Evolutionary conservation across 1,284 basidiomycete species (phyloP).

Genomic region (Cryptococcus depauperatus): DNA sequence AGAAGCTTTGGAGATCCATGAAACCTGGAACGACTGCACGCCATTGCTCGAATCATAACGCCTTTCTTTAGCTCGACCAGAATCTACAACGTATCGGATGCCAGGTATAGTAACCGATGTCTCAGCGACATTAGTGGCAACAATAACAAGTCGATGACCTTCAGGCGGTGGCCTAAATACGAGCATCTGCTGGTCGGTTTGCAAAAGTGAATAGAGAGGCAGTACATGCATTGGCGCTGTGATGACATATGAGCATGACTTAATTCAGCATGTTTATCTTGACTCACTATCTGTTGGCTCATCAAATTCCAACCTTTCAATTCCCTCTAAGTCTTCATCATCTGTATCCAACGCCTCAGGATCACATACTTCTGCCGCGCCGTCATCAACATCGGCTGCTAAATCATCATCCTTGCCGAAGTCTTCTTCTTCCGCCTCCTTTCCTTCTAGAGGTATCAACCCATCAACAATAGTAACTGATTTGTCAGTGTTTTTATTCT

Average conservation of each 20-base stretch:
- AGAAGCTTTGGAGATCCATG: conserved; percentile 69
- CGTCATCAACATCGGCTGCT: conserved; percentile 48
- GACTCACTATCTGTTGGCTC: conserved; percentile 45
- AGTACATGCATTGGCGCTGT: conserved; percentile 62
- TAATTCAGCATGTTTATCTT: neutral
- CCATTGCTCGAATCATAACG: conserved; percentile 56
- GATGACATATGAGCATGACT: conserved; percentile 4
- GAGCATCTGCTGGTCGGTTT: conserved; percentile 64
- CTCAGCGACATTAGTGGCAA: conserved; percentile 71
- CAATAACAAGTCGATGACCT: conserved; percentile 59
- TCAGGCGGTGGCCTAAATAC: conserved; percentile 61
- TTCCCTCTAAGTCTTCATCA: conserved; percentile 44
- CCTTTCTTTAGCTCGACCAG: conserved; percentile 71
- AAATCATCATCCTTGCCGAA: conserved; percentile 44
- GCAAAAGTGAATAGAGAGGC: conserved; percentile 63
- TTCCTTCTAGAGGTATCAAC: conserved; percentile 27
- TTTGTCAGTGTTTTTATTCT: conserved; percentile 15
- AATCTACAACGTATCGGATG: conserved; percentile 68
- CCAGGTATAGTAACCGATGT: conserved; percentile 70
- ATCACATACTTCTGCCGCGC: conserved; percentile 42
- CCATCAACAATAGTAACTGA: conserved; percentile 6
- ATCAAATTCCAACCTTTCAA: conserved; percentile 34
- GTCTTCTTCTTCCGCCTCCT: conserved; percentile 46
- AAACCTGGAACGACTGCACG: conserved; percentile 63
- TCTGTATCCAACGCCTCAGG: conserved; percentile 46